Evolutionary conservation across 2,329 filamentous ascomycete species (phyloP), one percentile per base, ranked within the genome.

Genomic region (Metarhizium anisopliae): DNA sequence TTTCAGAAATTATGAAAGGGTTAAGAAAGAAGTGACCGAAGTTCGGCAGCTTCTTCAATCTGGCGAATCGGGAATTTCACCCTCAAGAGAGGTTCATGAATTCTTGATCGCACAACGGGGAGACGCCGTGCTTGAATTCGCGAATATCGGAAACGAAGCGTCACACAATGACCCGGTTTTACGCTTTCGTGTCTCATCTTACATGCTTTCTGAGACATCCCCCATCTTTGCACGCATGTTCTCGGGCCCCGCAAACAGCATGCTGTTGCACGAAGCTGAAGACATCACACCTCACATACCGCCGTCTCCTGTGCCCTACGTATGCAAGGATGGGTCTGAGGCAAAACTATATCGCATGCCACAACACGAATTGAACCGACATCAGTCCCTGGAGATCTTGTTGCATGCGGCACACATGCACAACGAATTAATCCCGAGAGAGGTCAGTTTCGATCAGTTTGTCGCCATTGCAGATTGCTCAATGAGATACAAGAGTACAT

Each of bases 341-440:
- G 73, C 73, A 2, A 74, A 67, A 59, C 60, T 81, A 1, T 81
- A 78, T 58, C 73, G 75, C 11, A 81, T 82, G 78, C 77, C 78
- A 2, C 78, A 81, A 60, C 62, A 70, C 32, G 78, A 81, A 59
- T 58, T 70, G 6, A 77, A 80, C 53, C 65, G 62, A 2, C 55
- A 74, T 2, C 62, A 67, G 2, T 68, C 74, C 0, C 62, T 81
- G 11, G 73, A 76, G 57, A 74, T 75, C 1, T 59, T 82, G 1
- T 66, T 82, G 2, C 72, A 80, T 55, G 79, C 78, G 2, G 78
- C 77, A 0, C 78, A 81, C 59, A 71, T 76, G 68, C 77, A 78
- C 55, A 72, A 72, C 50, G 68, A 74, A 6, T 66, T 69, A 54
- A 66, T 81, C 4, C 78, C 78, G 0, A 68, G 72, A 6, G 70